Base-by-base conservation (phyloP, 345 rosid genomes). In the Abelmoschus esculentus region DNA sequence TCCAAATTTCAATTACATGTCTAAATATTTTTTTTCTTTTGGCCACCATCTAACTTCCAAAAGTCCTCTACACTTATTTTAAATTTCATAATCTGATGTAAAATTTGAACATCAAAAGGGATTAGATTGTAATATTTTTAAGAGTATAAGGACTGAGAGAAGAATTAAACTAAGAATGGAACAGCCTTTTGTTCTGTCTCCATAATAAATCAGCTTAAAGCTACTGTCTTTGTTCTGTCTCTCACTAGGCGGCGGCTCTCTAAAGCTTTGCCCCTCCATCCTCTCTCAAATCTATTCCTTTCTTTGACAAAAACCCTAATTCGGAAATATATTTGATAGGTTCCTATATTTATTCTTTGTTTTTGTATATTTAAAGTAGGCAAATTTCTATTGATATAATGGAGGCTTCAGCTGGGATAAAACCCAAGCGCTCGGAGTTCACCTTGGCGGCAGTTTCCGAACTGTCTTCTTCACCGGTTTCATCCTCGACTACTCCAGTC, bases 371-470 rank as follows among this genome's bases (percentile, higher is more conserved):
- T 40, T 2, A 40, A 40, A 40, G 44, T 40, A 22, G 26, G 26
- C 26, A 22, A 22, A 22, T 22, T 22, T 22, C 26, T 22, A 40
- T 40, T 9, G 11, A 40, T 40, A 50, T 32, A 58, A 81, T 81
- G 86, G 89, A 83, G 72, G 80, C 53, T 34, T 79, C 76, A 64
- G 69, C 70, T 9, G 34, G 60, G 61, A 81, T 75, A 57, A 79
- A 80, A 6, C 73, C 55, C 2, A 72, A 78, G 59, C 82, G 74
- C 67, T 66, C 74, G 17, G 87, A 86, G 81, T 84, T 87, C 75
- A 61, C 80, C 71, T 78, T 90, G 70, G 85, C 77, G 0, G 82
- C 96, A 4, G 67, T 86, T 40, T 67, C 87, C 38, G 91, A 85
- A 65, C 95, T 90, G 28, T 72, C 88, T 47, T 68, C 86, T 28